A percentile compares a stretch with the other conserved stretches of the same genome.
Evolutionary conservation across 345 rosid genomes (phyloP).

Genomic region (Eucalyptus marginata): DNA sequence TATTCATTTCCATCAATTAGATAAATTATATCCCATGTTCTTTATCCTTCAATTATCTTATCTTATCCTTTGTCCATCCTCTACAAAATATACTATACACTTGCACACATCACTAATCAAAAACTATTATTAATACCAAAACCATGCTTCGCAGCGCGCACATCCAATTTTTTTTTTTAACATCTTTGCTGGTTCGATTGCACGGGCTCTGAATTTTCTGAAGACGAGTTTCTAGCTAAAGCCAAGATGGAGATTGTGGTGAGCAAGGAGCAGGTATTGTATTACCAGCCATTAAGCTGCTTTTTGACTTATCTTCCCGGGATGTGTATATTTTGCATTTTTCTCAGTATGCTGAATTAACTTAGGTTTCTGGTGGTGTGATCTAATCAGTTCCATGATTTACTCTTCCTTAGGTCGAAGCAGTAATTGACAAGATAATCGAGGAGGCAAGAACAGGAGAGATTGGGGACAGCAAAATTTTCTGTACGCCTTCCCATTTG

Average conservation of each 20-base stretch:
- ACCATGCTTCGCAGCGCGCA: no score
- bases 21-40: no score
- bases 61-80: no score
- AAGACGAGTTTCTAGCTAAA: conserved; percentile 75
- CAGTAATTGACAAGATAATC: conserved; percentile 48
- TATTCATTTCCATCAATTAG: no score
- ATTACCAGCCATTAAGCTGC: not conserved
- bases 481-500: conserved; percentile 19
- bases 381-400: not conserved
- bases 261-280: conserved; percentile 55
- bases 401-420: conserved; percentile 44
- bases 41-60: no score
- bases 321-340: not conserved
- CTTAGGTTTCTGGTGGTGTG: not conserved
- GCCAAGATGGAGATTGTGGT: conserved; percentile 86
- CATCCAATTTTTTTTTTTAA: no score
- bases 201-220: conserved; percentile 82
- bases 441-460: conserved; percentile 75
- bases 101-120: no score
- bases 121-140: no score
- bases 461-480: conserved; percentile 84
- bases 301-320: not conserved
- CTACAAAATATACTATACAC: no score
- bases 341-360: not conserved
- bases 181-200: not conserved